phyloP scores from a whole-genome alignment of 164 flowering plant species.

The Tetracentron sinense region DNA sequence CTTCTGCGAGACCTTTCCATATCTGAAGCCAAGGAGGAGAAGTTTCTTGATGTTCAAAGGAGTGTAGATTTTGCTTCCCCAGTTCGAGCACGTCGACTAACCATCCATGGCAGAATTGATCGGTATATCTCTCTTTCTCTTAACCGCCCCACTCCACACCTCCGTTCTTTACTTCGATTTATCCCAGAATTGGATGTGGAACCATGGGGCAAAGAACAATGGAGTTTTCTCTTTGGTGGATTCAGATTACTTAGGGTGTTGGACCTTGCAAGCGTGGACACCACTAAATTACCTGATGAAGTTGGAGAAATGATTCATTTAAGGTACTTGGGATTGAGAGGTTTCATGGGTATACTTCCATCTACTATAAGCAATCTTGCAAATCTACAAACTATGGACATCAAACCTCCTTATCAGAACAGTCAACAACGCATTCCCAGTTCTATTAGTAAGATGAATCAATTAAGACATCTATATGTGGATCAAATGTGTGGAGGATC shows the following conservation, averaged over 20 bases:
- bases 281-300: background rate
- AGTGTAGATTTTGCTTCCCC: background rate
- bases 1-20: background rate
- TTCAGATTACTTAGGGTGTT: conserved; percentile 13
- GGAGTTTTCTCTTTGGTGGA: background rate
- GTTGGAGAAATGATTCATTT: conserved; percentile 10
- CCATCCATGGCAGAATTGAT: background rate
- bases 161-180: background rate
- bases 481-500: background rate
- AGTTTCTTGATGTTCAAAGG: background rate
- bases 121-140: background rate
- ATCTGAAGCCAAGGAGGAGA: background rate
- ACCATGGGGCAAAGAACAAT: background rate
- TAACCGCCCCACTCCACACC: background rate
- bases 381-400: background rate
- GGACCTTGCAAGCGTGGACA: background rate
- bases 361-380: background rate
- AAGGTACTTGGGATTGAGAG: conserved; percentile 1
- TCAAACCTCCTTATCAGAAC: background rate
- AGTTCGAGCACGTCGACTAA: background rate
- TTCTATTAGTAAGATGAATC: background rate
- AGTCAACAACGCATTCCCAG: background rate
- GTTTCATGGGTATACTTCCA: background rate
- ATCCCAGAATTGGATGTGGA: background rate
- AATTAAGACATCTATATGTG: conserved; percentile 3